These are phyloP conservation scores for Fraxinus quadrangulata DNA, from an alignment of 257 asterid genomes.

Conservation along the genomic window DNA sequence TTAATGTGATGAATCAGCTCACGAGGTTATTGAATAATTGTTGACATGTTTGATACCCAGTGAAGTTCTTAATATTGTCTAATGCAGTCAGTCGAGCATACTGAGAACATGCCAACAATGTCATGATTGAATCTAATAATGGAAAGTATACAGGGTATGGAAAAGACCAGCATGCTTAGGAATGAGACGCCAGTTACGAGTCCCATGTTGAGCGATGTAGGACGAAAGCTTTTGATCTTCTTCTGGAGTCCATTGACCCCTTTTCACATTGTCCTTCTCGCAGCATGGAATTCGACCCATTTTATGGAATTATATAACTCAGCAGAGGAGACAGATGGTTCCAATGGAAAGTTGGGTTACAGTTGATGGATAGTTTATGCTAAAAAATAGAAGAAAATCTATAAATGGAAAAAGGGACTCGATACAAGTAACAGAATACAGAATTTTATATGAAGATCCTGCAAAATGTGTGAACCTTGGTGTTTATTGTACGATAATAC, in stretches of 20 bases:
- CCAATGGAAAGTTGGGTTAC: background rate
- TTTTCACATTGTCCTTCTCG: constrained; percentile 83
- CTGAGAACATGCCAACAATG: background rate
- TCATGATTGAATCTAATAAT: background rate
- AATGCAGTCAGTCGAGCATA: background rate
- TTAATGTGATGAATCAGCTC: background rate
- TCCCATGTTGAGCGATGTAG: constrained; percentile 91
- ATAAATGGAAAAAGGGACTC: background rate
- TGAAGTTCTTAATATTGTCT: background rate
- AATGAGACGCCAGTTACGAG: constrained; percentile 96
- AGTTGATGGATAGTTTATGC: constrained; percentile 2
- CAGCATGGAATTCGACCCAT: constrained; percentile 96
- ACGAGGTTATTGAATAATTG: background rate
- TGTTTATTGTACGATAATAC: constrained; percentile 28
- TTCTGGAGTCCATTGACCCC: constrained; percentile 98
- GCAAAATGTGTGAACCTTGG: background rate
- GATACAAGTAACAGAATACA: background rate
- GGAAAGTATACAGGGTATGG: background rate
- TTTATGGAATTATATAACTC: background rate
- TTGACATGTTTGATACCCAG: background rate
- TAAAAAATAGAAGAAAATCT: background rate
- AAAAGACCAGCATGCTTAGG: constrained; percentile 86
- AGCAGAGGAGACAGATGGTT: background rate
- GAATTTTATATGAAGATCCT: background rate
- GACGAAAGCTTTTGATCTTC: constrained; percentile 95